These are phyloP conservation scores for Colletotrichum sp. DNA, from an alignment of 2,329 filamentous ascomycete species.

Conservation along the genomic window DNA sequence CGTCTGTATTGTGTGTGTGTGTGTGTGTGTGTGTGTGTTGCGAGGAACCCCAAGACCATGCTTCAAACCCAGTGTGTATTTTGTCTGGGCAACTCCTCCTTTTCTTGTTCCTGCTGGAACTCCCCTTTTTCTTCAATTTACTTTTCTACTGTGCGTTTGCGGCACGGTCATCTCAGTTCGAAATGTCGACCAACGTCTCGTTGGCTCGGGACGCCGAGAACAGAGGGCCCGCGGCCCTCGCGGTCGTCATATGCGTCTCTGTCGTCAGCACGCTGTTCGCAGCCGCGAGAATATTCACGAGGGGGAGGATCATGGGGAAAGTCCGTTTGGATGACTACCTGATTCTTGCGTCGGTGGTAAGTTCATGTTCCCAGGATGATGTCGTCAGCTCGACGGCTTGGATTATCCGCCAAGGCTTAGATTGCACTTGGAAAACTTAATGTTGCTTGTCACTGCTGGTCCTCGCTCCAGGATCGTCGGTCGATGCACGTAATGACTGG, in stretches of 20 bases:
- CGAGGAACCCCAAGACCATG: neutral
- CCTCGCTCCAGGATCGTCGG: neutral
- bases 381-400: neutral
- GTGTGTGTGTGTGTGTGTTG: neutral
- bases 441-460: neutral
- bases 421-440: neutral
- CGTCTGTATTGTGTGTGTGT: neutral
- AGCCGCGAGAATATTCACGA: constrained; percentile 32
- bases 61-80: neutral
- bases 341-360: constrained; percentile 37
- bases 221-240: constrained; percentile 36
- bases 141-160: neutral
- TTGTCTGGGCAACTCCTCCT: neutral
- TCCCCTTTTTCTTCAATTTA: neutral
- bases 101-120: neutral
- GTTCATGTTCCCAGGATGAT: neutral
- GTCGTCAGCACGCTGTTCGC: constrained; percentile 32
- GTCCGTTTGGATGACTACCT: constrained; percentile 41
- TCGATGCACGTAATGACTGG: neutral
- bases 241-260: constrained; percentile 32
- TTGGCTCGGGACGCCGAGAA: neutral
- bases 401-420: neutral
- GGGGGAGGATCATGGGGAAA: constrained; percentile 31
- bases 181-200: neutral
- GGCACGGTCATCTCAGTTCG: neutral